These are phyloP conservation scores for Globisporangium yorkense DNA, from an alignment of 352 stramenopile genomes.

Conservation along the genomic window DNA sequence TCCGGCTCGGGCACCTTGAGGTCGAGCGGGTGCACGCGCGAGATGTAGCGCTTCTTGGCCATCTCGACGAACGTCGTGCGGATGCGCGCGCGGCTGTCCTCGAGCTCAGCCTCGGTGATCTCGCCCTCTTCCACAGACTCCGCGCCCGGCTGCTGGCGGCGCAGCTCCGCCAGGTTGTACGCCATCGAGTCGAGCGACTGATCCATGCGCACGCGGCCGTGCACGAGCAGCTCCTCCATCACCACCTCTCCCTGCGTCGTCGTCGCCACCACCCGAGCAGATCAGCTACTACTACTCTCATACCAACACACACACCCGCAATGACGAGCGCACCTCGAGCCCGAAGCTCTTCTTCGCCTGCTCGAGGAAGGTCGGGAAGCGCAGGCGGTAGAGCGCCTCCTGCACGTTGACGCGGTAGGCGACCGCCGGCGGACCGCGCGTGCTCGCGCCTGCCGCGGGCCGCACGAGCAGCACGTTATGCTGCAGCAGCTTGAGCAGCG, in stretches of 20 bases:
- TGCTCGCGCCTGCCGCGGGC: constrained; percentile 15
- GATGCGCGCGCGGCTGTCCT: constrained; percentile 52
- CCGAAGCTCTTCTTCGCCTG: constrained; percentile 71
- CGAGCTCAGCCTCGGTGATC: constrained; percentile 68
- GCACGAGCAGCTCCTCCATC: constrained; percentile 85
- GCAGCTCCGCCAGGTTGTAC: constrained; percentile 64
- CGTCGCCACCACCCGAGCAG: constrained; percentile 22
- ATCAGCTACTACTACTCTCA: neutral
- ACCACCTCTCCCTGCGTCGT: constrained; percentile 58
- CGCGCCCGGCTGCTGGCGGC: constrained; percentile 22
- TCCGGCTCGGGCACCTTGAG: constrained; percentile 61
- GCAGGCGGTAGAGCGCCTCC: constrained; percentile 76
- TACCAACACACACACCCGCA: neutral
- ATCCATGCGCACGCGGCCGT: constrained; percentile 78
- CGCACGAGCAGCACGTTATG: constrained; percentile 79
- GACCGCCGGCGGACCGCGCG: constrained; percentile 11
- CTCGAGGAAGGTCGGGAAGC: constrained; percentile 83
- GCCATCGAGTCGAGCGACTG: constrained; percentile 83
- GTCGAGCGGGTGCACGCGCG: constrained; percentile 77
- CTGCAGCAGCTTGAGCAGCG: constrained; percentile 82
- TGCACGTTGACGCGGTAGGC: constrained; percentile 42
- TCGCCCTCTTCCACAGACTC: constrained; percentile 32
- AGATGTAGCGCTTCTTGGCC: constrained; percentile 87
- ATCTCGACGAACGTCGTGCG: constrained; percentile 79
- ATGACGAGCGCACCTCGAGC: constrained; percentile 23